Base-by-base conservation (phyloP, 208 protist genomes). In the Trypanosoma theileri region DNA sequence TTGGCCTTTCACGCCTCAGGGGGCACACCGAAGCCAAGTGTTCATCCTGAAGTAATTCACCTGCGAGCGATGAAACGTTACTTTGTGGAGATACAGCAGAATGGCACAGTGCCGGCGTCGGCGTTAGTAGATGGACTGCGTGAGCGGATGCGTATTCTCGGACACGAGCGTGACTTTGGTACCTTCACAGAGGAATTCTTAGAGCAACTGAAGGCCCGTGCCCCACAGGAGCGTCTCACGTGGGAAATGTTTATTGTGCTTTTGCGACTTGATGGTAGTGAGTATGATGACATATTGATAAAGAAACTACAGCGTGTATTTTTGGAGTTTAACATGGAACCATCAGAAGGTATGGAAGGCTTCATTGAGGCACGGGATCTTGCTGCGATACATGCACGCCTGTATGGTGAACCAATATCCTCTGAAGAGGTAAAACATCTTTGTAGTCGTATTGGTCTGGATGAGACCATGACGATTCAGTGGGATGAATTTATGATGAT, bases 401-500 rank as follows among this genome's bases (percentile, higher is more conserved):
- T 88, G 13, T 83, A 89, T 67, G 73, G 74, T 46, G 21, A 60
- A 19, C 71, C 54, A 26, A 74, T 83, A 7, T 57, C 66, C 10
- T 45, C 42, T 3, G 54, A 51, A 12, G 85, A 86, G 17, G 42
- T 84, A 10, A 60, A 45, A 14, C 57, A 59, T 40, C 41, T 88
- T 57, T 67, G 71, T 46, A 66, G 55, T 17, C 67, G 64, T 7
- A 60, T 93, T 4, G 79, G 80, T 16, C 66, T 89, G 12, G 73
- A 84, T 7, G 64, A 75, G 1, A 79, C 75, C 1, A 88, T 86
- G 70, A 90, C 82, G 41, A 56, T 95, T 24, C 70, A 70, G 58
- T 95, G 89, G 87, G 82, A 81, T 55, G 86, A 93, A 55, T 95
- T 95, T 75, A 66, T 95, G 26, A 79, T 83, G 42, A 56, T 87